Evolutionary conservation across 371 early-diverging fungal species (phyloP).

Genomic region (Rhizopus stolonifer): DNA sequence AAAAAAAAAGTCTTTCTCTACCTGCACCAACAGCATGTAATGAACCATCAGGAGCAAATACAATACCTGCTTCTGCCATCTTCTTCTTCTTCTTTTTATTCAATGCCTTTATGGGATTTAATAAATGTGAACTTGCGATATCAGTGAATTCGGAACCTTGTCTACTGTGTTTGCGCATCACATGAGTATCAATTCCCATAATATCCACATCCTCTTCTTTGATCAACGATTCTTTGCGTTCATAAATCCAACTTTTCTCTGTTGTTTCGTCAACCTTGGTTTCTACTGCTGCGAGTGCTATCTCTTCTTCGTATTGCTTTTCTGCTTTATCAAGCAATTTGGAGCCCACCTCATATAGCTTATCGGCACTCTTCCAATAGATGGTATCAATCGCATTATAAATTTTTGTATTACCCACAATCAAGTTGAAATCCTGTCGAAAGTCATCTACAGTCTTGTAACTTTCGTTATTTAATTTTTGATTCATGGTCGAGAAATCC

Average conservation of each 20-base stretch:
- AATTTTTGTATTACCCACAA: constrained; percentile 67
- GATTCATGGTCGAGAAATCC: constrained; percentile 71
- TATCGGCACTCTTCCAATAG: constrained; percentile 72
- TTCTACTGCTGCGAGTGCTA: constrained; percentile 12
- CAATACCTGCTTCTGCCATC: constrained; percentile 42
- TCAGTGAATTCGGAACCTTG: constrained; percentile 31
- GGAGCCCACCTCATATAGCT: constrained; percentile 56
- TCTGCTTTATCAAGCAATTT: constrained; percentile 62
- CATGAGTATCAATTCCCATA: constrained; percentile 39
- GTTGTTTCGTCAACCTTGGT: constrained; percentile 2
- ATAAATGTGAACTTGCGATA: constrained; percentile 26
- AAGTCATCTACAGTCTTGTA: constrained; percentile 58
- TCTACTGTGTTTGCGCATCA: constrained; percentile 31
- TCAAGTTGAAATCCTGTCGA: constrained; percentile 65
- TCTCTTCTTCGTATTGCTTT: constrained; percentile 45
- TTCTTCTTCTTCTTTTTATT: constrained; percentile 53
- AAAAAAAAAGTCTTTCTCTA: constrained; percentile 11
- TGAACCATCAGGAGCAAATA: constrained; percentile 49
- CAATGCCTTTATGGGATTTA: constrained; percentile 26
- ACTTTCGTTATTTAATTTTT: constrained; percentile 50
- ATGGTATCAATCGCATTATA: constrained; percentile 76
- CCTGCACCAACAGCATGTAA: constrained; percentile 42
- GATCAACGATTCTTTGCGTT: constrained; percentile 22
- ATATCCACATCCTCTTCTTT: constrained; percentile 57
- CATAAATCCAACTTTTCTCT: constrained; percentile 6